Base-by-base conservation (phyloP, 2,329 filamentous ascomycete genomes). In the Fragosphaeria purpurea region DNA sequence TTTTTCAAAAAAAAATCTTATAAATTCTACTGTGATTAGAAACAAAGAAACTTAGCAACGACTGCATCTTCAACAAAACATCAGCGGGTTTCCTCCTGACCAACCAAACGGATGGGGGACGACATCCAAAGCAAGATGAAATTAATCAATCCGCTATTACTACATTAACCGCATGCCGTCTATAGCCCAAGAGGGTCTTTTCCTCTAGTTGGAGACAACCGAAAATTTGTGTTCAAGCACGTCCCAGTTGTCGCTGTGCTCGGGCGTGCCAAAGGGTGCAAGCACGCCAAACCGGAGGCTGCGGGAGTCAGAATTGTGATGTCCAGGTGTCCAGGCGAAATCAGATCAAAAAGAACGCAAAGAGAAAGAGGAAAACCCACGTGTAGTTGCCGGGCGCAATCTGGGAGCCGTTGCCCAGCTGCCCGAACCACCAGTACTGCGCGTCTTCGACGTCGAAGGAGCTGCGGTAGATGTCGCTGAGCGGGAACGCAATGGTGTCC, bases 371-470 rank as follows among this genome's bases (percentile, higher is more conserved):
- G 11, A 35, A 3, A 41, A 39, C 41, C 4, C 35, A 48, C 47
- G 41, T 10, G 62, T 69, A 53, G 60, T 57, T 41, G 62, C 63
- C n/a, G 63, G 65, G 38, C 63, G 59, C 34, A 63, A 59, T 44
- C 57, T 57, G 54, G 63, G 70, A 38, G 59, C 67, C 55, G 47
- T 58, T 56, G 44, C 49, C 55, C 22, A 58, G 47, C 5, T 51
- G 50, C 22, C 56, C 56, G 2, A 56, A 46, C 55, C 56, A 58
- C 55, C 53, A 58, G 31, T 52, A 40, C 47, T 47, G 33, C 32
- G 53, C 51, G 48, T 50, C 52, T 37, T 55, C 56, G 37, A 50
- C 34, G 42, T 55, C 55, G 35, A 53, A 46, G 10, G 50, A 41
- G 34, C 53, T 51, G 50, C 57, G 58, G 7, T 56, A 50, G n/a